Conservation (phyloP, 257 asterid genomes). For the Ophiorrhiza pumila region DNA sequence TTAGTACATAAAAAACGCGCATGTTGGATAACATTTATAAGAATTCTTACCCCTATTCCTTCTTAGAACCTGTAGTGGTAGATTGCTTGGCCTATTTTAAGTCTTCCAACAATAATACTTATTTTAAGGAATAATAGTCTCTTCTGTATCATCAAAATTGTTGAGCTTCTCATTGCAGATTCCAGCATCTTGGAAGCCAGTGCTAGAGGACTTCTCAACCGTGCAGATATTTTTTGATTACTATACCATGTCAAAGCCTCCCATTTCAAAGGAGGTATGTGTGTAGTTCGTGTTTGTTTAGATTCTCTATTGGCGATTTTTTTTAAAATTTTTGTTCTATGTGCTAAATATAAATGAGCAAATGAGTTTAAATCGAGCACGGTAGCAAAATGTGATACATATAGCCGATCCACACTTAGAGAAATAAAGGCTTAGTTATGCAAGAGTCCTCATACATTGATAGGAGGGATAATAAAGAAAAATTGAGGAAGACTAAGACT, state of each 20-base stretch:
- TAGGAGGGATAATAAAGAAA: too few species aligned
- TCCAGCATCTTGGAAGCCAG: slow-evolving; percentile 83
- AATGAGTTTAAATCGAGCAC: too few species aligned
- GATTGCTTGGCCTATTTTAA: background rate
- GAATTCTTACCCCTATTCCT: background rate
- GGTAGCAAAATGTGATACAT: too few species aligned
- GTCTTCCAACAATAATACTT: background rate
- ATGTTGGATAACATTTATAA: background rate
- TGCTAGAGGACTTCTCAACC: slow-evolving; percentile 79
- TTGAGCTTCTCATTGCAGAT: slow-evolving; percentile 48
- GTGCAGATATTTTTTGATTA: slow-evolving; percentile 91
- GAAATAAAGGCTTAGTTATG: too few species aligned
- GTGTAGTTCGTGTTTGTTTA: slow-evolving; percentile 15
- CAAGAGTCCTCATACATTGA: too few species aligned
- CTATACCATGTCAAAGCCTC: slow-evolving; percentile 76
- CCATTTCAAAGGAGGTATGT: slow-evolving; percentile 89
- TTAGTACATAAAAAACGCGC: background rate
- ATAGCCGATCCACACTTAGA: too few species aligned
- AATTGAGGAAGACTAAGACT: too few species aligned
- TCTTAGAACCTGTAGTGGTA: background rate
- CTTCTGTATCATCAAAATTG: background rate
- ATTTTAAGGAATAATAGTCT: background rate
- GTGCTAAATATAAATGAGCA: too few species aligned
- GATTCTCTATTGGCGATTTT: background rate
- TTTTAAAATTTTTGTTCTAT: background rate